Evolutionary conservation across 768 basidiomycete species (phyloP).

Genomic region (Mycena crocata): DNA sequence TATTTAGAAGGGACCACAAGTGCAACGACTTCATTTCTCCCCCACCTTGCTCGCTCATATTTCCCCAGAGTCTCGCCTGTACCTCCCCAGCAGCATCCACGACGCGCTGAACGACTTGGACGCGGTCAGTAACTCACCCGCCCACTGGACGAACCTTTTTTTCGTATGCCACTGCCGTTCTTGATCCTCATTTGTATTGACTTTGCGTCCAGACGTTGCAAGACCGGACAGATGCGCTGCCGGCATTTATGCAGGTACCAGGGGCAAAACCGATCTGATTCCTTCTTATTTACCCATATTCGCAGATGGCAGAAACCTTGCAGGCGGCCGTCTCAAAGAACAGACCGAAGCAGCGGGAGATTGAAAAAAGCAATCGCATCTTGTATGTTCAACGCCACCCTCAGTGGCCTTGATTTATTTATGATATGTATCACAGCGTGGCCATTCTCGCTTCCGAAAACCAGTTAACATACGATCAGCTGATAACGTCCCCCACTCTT

Average conservation of each 20-base stretch:
- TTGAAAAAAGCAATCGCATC: not conserved
- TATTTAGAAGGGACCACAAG: not conserved
- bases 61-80: not conserved
- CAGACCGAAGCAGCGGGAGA: not conserved
- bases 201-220: not conserved
- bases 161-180: not conserved
- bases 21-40: not conserved
- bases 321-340: not conserved
- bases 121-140: not conserved
- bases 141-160: not conserved
- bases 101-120: not conserved
- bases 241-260: slow-evolving; percentile 1
- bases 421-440: not conserved
- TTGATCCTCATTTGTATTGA: not conserved
- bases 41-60: no score
- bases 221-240: not conserved
- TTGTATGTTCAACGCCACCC: not conserved
- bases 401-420: not conserved
- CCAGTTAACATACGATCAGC: not conserved
- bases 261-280: not conserved
- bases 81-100: not conserved
- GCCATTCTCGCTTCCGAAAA: not conserved
- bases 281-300: not conserved
- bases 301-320: slow-evolving; percentile 1
- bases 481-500: not conserved